Evolutionary conservation across 176 grass and related monocot genomes (phyloP), one percentile per base, ranked within the genome.

Genomic region (Phragmites australis): DNA sequence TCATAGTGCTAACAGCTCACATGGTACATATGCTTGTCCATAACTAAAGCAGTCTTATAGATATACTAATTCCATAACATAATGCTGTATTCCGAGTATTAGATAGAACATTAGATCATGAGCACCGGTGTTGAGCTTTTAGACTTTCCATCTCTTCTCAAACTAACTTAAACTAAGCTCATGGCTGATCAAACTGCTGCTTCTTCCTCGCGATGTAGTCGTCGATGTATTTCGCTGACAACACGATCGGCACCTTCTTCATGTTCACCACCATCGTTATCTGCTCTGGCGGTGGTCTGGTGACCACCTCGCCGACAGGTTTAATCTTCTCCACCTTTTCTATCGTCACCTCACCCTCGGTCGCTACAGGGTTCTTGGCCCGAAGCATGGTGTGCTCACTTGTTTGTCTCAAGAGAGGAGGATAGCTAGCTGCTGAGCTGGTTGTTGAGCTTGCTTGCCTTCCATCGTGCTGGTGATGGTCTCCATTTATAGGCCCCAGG

Each of bases 401-500:
- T 1, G 39, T 67, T 22, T 79, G 30, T 50, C 13, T 30, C 17
- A 25, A 32, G 48, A 71, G 44, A 27, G 65, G 54, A 17, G 9
- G 11, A 6, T 48, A 26, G 47, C 23, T 42, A 17, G 2, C 6
- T 67, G 23, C 23, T 52, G 30, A 82, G 27, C 3, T 41, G n/a
- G 12, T 32, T 47, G n/a, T 84, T 42, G 65, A 34, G 46, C 27
- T 77, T 46, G 34, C 19, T 30, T 44, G 64, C 31, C 51, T 83
- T 59, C 81, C 51, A 51, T 25, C 29, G 50, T 4, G 42, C 63
- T 53, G 49, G 30, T 59, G 75, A 16, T 8, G 60, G 68, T 14
- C 51, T 79, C 68, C 22, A 68, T 88, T 88, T 88, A 88, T 80
- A 88, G 81, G 60, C 68, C 30, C 10, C 19, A 41, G 9, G 19